These are phyloP conservation scores for Globisporangium polare DNA, from an alignment of 352 stramenopile genomes.

Conservation along the genomic window DNA sequence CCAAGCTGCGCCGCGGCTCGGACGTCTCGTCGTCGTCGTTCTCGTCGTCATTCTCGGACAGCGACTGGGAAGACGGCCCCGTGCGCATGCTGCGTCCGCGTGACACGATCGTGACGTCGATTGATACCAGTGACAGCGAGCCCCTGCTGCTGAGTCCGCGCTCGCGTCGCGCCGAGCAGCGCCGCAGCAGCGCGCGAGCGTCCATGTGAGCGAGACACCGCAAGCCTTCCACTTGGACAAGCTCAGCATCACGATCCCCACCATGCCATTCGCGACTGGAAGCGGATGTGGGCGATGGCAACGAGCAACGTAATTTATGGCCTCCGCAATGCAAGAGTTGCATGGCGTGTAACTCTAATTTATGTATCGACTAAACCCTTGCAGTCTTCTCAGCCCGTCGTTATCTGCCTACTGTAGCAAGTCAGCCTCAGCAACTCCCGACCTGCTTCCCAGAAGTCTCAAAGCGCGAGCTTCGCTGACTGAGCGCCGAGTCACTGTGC, in stretches of 20 bases:
- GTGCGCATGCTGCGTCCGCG: slow-evolving; percentile 33
- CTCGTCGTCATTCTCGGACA: not conserved
- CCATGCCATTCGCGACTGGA: not conserved
- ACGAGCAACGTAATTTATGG: not conserved
- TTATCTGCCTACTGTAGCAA: not conserved
- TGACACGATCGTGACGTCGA: slow-evolving; percentile 35
- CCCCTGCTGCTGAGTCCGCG: slow-evolving; percentile 1
- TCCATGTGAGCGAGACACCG: slow-evolving; percentile 15
- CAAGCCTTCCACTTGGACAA: not conserved
- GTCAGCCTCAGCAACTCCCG: not conserved
- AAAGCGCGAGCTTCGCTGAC: not conserved
- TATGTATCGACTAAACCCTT: not conserved
- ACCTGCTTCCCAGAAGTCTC: not conserved
- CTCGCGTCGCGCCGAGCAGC: not conserved
- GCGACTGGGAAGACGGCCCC: slow-evolving; percentile 13
- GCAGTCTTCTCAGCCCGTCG: not conserved
- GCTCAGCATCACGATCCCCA: not conserved
- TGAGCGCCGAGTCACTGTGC: not conserved
- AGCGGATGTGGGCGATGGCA: not conserved
- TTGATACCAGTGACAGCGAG: slow-evolving; percentile 5
- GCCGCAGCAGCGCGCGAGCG: slow-evolving; percentile 9
- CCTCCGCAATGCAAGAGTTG: not conserved
- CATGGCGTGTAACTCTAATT: not conserved
- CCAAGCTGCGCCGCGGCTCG: slow-evolving; percentile 6
- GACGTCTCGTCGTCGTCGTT: not conserved